Conservation (phyloP, 345 rosid genomes). For the Atalantia buxifolia region DNA sequence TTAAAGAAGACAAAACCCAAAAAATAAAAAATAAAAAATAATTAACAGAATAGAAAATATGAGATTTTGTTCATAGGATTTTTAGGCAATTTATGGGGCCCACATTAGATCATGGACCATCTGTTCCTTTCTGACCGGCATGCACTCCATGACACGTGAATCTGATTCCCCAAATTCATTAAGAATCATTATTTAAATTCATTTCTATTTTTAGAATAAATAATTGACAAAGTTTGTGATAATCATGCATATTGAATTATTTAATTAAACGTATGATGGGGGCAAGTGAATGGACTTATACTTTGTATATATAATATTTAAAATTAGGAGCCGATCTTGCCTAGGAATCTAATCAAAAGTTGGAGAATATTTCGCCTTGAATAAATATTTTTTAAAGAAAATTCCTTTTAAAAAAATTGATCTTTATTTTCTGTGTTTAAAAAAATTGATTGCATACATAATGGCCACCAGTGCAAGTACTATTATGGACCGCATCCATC, state of each 20-base stretch:
- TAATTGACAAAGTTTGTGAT: background rate
- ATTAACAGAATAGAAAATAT: too few species aligned
- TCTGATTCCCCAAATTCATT: constrained; percentile 22
- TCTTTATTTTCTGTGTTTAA: too few species aligned
- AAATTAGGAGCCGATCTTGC: background rate
- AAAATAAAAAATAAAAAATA: too few species aligned
- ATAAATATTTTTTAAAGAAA: too few species aligned
- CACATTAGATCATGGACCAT: constrained; percentile 32
- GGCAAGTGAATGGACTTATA: background rate
- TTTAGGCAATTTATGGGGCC: constrained; percentile 15
- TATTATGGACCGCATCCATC: too few species aligned
- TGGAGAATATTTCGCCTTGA: too few species aligned
- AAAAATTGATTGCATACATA: background rate
- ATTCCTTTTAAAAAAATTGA: too few species aligned
- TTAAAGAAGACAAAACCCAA: too few species aligned
- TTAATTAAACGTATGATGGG: background rate
- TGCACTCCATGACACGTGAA: constrained; percentile 36
- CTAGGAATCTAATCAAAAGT: constrained; percentile 12
- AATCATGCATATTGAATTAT: background rate
- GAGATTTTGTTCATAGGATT: too few species aligned
- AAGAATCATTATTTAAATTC: background rate
- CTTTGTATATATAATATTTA: too few species aligned
- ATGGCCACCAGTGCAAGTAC: background rate
- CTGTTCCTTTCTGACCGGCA: constrained; percentile 50
- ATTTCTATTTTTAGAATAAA: background rate